phyloP scores from a whole-genome alignment of 768 basidiomycete genomes.

The Mycena maculata region DNA sequence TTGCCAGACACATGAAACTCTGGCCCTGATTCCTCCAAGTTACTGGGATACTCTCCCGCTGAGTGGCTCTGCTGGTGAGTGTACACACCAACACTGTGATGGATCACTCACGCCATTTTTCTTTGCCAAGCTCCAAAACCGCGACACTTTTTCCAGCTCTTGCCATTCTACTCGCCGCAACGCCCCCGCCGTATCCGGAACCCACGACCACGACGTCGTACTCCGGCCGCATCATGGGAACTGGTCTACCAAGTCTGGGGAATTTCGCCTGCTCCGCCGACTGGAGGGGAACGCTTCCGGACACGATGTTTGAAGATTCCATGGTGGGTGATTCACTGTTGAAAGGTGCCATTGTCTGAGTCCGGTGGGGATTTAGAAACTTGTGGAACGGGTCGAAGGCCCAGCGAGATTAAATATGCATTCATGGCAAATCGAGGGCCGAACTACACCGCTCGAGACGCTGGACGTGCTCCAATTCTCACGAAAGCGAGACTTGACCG shows the following conservation, averaged over 20 bases:
- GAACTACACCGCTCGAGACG: too few species aligned
- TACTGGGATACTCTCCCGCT: conserved; percentile 36
- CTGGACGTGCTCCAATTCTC: too few species aligned
- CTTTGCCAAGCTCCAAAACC: conserved; percentile 35
- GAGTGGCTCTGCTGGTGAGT: background rate
- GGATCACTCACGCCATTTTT: conserved; percentile 33
- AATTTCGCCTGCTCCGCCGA: conserved; percentile 5
- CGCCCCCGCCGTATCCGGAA: conserved; percentile 37
- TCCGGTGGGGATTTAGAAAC: too few species aligned
- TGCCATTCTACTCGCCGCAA: conserved; percentile 36
- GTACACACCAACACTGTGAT: background rate
- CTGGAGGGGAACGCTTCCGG: conserved; percentile 1
- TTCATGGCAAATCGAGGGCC: too few species aligned
- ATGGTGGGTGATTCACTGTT: too few species aligned
- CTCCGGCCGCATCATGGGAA: conserved; percentile 32
- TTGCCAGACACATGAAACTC: conserved; percentile 33
- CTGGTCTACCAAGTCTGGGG: conserved; percentile 31
- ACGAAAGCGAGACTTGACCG: too few species aligned
- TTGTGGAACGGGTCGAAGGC: too few species aligned
- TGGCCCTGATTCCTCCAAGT: conserved; percentile 12
- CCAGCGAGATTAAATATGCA: too few species aligned
- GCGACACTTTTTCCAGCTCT: conserved; percentile 34
- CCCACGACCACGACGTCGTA: conserved; percentile 38
- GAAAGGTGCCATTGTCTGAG: too few species aligned
- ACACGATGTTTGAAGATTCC: background rate